phyloP scores from a whole-genome alignment of 192 early-diverging fungal genomes.

The Umbelopsis ramanniana region DNA sequence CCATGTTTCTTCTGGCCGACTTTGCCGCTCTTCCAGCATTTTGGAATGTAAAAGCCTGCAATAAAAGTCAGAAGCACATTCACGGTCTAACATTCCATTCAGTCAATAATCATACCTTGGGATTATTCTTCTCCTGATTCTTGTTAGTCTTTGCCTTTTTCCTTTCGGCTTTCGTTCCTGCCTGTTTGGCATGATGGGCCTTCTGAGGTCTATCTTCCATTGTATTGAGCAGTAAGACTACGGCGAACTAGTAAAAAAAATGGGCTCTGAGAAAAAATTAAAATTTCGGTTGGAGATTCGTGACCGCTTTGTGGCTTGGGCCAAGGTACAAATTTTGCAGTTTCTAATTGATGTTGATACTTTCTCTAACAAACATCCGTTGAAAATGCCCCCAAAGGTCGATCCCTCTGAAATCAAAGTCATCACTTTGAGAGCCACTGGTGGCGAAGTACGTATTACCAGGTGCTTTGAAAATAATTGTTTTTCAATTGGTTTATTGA shows the following conservation, averaged over 20 bases:
- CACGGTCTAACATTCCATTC: background rate
- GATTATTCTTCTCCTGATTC: constrained; percentile 85
- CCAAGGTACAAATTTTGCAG: background rate
- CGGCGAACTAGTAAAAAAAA: constrained; percentile 11
- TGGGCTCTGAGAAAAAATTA: background rate
- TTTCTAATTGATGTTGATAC: background rate
- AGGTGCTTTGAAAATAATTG: background rate
- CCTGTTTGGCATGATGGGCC: constrained; percentile 79
- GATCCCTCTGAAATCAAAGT: constrained; percentile 81
- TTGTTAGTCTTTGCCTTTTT: constrained; percentile 78
- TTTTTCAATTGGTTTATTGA: background rate
- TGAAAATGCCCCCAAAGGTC: constrained; percentile 78
- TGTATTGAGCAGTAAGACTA: constrained; percentile 8
- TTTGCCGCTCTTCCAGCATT: constrained; percentile 77
- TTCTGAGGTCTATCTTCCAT: constrained; percentile 79
- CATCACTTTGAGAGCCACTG: constrained; percentile 95
- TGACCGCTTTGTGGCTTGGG: constrained; percentile 7
- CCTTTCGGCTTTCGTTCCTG: constrained; percentile 81
- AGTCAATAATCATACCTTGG: constrained; percentile 61
- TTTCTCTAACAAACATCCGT: background rate
- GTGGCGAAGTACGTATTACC: constrained; percentile 70
- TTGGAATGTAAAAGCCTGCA: constrained; percentile 74
- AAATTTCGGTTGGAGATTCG: background rate
- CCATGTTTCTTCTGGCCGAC: constrained; percentile 79
- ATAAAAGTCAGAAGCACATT: background rate